Evolutionary conservation across 208 protist species (phyloP), one percentile per base, ranked within the genome.

Genomic region (Leishmania martiniquensis): DNA sequence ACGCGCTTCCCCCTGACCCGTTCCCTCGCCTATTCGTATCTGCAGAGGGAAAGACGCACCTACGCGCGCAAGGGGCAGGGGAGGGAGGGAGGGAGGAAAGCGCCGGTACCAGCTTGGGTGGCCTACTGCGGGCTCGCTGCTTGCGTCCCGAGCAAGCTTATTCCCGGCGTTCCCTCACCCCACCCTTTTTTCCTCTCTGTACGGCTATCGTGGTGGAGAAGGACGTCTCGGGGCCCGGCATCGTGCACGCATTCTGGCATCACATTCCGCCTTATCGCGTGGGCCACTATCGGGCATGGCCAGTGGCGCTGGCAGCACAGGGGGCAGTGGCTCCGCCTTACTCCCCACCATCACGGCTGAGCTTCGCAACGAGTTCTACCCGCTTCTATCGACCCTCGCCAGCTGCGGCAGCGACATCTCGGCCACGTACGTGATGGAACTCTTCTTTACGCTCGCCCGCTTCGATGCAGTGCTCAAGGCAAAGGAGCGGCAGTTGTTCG

Each of bases 351-450:
- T 94, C 51, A 87, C 85, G 29, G 81, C 85, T 4, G 66, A 86
- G 32, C 88, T 97, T 62, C 89, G 93, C 47, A 77, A 75, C 39
- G 87, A 91, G 57, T 97, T 97, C 72, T 49, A 85, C 34, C 87
- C 87, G 9, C 84, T 97, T 1, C 88, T 96, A 76, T 42, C 74
- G 59, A 81, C 81, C 54, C 87, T 93, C 44, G 87, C 87, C 57
- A 74, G 80, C 63, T 79, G 76, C 37, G 69, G 81, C 42, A 87
- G 52, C 49, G 57, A 22, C 73, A 75, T 86, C 65, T 75, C 86
- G 13, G 70, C 85, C 70, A 87, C 84, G n/a, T 97, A 97, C 82
- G 81, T 86, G 13, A 76, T 97, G 25, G 91, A 97, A 57, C 84
- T 97, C 70, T 51, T 93, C 63, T 87, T 96, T 49, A 89, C 88